A percentile compares a stretch with the other conserved stretches of the same genome.
Conservation (phyloP, 1,139 yeast species). For the Suhomyces ambrosiae region DNA sequence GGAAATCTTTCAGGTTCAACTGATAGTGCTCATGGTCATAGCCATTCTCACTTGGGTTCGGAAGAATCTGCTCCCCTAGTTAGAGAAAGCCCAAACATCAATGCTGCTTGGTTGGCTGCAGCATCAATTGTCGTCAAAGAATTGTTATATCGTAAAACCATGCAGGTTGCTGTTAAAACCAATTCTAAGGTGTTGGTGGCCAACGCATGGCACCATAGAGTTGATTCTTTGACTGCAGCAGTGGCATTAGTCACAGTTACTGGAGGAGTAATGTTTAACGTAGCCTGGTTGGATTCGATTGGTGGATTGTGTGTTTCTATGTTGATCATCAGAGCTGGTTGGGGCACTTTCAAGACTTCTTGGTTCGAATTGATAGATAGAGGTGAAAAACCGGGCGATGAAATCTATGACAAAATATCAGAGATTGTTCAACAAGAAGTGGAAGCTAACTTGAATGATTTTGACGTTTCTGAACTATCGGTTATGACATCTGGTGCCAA, state of each 20-base stretch:
- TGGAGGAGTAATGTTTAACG: constrained; percentile 74
- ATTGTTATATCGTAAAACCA: constrained; percentile 79
- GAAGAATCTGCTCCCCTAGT: constrained; percentile 3
- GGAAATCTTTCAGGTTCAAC: constrained; percentile 4
- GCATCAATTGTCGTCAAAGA: constrained; percentile 87
- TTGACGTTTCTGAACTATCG: constrained; percentile 49
- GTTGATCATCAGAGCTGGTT: constrained; percentile 82
- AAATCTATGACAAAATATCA: constrained; percentile 30
- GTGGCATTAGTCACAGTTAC: constrained; percentile 90
- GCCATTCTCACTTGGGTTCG: constrained; percentile 19
- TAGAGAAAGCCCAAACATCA: constrained; percentile 63
- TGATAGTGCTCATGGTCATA: constrained; percentile 13
- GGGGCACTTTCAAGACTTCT: constrained; percentile 68
- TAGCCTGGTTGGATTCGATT: constrained; percentile 85
- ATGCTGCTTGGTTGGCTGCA: constrained; percentile 95
- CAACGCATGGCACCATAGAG: constrained; percentile 98
- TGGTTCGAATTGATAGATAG: constrained; percentile 74
- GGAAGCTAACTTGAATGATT: constrained; percentile 18
- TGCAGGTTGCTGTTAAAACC: constrained; percentile 71
- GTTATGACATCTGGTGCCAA: constrained; percentile 77
- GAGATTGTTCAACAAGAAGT: constrained; percentile 26
- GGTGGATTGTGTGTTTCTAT: constrained; percentile 88
- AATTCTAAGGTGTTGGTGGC: constrained; percentile 91
- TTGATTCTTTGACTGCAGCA: constrained; percentile 89
- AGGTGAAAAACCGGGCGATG: constrained; percentile 39